Percentiles rank a stretch among this genome's conserved stretches.
Evolutionary conservation across 2,329 filamentous ascomycete species (phyloP).

Genomic region (Coleophoma cylindrospora): DNA sequence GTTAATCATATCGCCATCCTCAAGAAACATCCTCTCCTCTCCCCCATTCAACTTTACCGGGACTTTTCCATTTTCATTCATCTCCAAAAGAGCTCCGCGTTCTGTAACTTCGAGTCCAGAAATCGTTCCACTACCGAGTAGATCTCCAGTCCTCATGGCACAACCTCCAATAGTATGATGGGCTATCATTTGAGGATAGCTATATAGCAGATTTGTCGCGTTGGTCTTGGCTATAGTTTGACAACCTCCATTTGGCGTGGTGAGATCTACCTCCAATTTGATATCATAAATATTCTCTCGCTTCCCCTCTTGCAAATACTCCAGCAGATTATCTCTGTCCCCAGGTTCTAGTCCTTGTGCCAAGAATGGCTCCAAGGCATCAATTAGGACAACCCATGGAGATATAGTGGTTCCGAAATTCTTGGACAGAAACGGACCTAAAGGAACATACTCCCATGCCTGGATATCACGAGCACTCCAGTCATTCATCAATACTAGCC

Average conservation of each 20-base stretch:
- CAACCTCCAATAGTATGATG: slow-evolving; percentile 29
- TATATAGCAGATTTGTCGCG: slow-evolving; percentile 30
- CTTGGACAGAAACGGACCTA: slow-evolving; percentile 80
- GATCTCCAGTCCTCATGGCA: slow-evolving; percentile 30
- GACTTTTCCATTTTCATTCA: slow-evolving; percentile 61
- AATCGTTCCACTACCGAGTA: slow-evolving; percentile 62
- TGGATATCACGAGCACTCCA: slow-evolving; percentile 79
- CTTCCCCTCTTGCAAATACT: slow-evolving; percentile 57
- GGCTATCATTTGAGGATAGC: slow-evolving; percentile 29
- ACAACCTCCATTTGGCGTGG: slow-evolving; percentile 18
- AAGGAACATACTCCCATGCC: slow-evolving; percentile 76
- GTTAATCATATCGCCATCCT: slow-evolving; percentile 58
- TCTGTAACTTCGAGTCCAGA: slow-evolving; percentile 50
- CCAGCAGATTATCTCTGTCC: slow-evolving; percentile 46
- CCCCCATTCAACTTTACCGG: slow-evolving; percentile 51
- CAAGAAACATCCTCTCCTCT: slow-evolving; percentile 57
- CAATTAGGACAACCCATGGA: slow-evolving; percentile 72
- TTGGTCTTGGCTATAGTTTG: slow-evolving; percentile 4
- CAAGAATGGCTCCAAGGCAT: slow-evolving; percentile 65
- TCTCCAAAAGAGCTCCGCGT: slow-evolving; percentile 64
- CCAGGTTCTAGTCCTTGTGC: slow-evolving; percentile 14
- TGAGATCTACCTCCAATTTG: slow-evolving; percentile 56
- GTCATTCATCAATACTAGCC: slow-evolving; percentile 54
- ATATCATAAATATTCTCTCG: slow-evolving; percentile 60
- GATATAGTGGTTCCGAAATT: slow-evolving; percentile 77